Conservation (phyloP, 1,284 basidiomycete genomes). For the Hortiboletus rubellus region DNA sequence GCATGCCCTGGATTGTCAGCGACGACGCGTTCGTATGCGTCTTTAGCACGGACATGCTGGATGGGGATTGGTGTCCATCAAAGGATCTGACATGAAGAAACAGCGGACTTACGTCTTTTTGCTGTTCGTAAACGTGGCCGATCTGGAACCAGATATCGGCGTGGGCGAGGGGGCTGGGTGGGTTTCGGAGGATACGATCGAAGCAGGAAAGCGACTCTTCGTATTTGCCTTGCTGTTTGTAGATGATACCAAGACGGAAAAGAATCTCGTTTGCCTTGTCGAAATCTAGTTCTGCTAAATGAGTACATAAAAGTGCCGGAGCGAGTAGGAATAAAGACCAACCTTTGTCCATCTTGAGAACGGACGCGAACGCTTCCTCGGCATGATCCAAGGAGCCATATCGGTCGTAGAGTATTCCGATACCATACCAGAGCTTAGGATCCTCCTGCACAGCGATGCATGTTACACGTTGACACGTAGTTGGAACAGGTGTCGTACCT, state of each 20-base stretch:
- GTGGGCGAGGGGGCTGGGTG: slow-evolving; percentile 92
- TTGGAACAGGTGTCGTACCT: slow-evolving; percentile 46
- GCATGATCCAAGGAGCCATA: slow-evolving; percentile 98
- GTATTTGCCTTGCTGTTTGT: slow-evolving; percentile 98
- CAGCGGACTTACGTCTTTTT: slow-evolving; percentile 76
- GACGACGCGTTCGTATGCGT: slow-evolving; percentile 97
- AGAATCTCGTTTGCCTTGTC: slow-evolving; percentile 99
- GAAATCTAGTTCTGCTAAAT: slow-evolving; percentile 71
- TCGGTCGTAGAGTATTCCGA: slow-evolving; percentile 97
- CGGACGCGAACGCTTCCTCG: slow-evolving; percentile 96
- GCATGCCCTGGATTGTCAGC: slow-evolving; percentile 92
- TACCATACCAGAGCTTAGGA: slow-evolving; percentile 99
- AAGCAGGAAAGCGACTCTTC: slow-evolving; percentile 86
- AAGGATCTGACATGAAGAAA: background rate
- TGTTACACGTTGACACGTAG: slow-evolving; percentile 19
- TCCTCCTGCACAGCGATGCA: slow-evolving; percentile 62
- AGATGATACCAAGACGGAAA: slow-evolving; percentile 97
- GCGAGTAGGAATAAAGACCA: slow-evolving; percentile 20
- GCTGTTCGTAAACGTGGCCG: slow-evolving; percentile 97
- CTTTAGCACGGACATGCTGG: slow-evolving; percentile 86
- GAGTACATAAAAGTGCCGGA: slow-evolving; percentile 30
- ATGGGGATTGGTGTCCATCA: slow-evolving; percentile 5
- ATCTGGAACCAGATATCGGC: slow-evolving; percentile 99
- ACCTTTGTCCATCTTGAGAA: slow-evolving; percentile 97
- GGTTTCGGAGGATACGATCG: slow-evolving; percentile 93